Base-by-base conservation (phyloP, 2,329 filamentous ascomycete genomes). In the Xylaria sp. region DNA sequence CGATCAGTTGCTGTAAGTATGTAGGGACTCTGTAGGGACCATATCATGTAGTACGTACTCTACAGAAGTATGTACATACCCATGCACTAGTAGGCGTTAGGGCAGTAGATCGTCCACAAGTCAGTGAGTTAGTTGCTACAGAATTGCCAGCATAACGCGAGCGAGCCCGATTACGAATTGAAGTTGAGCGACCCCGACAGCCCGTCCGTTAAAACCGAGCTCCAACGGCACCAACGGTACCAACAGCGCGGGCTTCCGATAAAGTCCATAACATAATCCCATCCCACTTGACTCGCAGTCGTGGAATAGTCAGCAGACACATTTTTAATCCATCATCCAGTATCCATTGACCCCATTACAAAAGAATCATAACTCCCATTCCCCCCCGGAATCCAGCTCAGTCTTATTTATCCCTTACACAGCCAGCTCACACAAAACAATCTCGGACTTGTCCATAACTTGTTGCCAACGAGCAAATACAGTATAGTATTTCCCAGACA, bases 121-220 rank as follows among this genome's bases (percentile, higher is more conserved):
- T 15, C 38, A 40, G 38, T 15, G 2, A 13, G 38, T 11, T n/a
- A 58, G 54, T 23, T 23, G 40, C 40, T n/a, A 15, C 26, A 46
- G 56, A 42, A 56, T 38, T 38, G 56, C 38, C 40, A 59, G 56
- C 67, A 69, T 51, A 65, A 56, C 66, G 69, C 28, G 28, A 28
- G 28, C 73, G 71, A 70, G 49, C 68, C 11, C 62, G 71, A 76
- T 76, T 76, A 76, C 74, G 72, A 76, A 72, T 68, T 31, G 60
- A 17, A 15, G 15, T 40, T 26, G 62, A 65, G 71, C 71, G 67
- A 72, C 68, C 67, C 73, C 66, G 61, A 65, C 63, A 70, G 60
- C 63, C 67, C 67, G 66, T 67, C 74, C 73, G 73, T 73, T 76
- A 77, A 76, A 72, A 59, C 75, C 75, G 75, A 76, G 42, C 36